A percentile compares a stretch with the other conserved stretches of the same genome.
Evolutionary conservation across 306 rosid genomes (phyloP).

Genomic region (Mimosa bimucronata): DNA sequence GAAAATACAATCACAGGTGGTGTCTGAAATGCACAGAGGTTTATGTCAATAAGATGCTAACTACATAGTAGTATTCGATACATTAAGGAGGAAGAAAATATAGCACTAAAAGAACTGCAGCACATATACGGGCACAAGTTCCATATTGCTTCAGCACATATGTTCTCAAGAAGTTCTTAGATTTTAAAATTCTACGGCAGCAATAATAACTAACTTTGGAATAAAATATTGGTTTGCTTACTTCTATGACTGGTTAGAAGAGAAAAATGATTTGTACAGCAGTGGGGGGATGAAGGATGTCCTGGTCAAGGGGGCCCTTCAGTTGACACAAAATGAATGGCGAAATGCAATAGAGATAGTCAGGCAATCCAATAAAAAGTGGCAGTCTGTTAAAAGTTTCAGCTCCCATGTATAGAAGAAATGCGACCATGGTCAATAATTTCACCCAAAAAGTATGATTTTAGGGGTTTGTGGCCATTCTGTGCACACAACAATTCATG

Average conservation of each 20-base stretch:
- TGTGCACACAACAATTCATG: neutral
- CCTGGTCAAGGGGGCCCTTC: constrained; percentile 15
- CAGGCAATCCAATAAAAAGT: neutral
- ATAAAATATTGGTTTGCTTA: constrained; percentile 7
- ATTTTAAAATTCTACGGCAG: neutral
- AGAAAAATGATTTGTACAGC: neutral
- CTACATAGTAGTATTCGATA: neutral
- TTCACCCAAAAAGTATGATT: constrained; percentile 12
- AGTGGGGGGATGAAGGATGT: constrained; percentile 9
- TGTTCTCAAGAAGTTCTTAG: constrained; percentile 8
- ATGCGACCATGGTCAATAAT: neutral
- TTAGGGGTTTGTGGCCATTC: neutral
- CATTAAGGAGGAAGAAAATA: constrained; percentile 12
- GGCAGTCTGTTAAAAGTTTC: neutral
- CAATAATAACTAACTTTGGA: neutral
- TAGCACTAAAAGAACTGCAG: constrained; percentile 7
- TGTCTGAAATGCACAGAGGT: constrained; percentile 61
- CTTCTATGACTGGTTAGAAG: constrained; percentile 22
- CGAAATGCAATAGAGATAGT: neutral
- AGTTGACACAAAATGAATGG: constrained; percentile 33
- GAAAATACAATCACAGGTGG: constrained; percentile 94
- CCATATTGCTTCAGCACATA: constrained; percentile 6
- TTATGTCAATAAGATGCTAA: constrained; percentile 29
- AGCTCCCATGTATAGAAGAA: constrained; percentile 4
- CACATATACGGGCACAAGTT: constrained; percentile 17